Base-by-base conservation (phyloP, 768 basidiomycete species). In the Lyophyllum shimeji region DNA sequence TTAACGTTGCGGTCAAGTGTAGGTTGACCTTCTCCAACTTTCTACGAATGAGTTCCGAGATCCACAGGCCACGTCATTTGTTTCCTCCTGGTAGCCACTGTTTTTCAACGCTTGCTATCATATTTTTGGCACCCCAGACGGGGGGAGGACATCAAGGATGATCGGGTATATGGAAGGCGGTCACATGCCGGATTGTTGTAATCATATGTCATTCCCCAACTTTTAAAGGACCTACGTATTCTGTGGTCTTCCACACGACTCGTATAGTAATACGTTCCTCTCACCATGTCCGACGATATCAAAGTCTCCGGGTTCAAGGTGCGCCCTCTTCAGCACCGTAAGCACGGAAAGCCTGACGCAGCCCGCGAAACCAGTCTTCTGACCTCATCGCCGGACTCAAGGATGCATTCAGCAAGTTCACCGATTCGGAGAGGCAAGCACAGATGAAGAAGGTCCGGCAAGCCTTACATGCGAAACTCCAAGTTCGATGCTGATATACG, bases 261-360 rank as follows among this genome's bases (percentile, higher is more conserved):
- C 5, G n/a, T 20, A n/a, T 20, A 44, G 15, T 3, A 3, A 44
- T 55, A 15, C 11, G 18, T 18, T 18, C 53, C 61, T 55, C 44
- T 56, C 50, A 69, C 63, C 69, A 90, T 89, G 87, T 85, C 87
- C 31, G 76, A 29, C 9, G 29, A 76, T 64, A 75, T 91, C 74
- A 87, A 86, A 74, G 82, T 79, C 21, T 74, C 79, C 44, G 89
- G 87, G n/a, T 91, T 90, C 82, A 82, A 89, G 79, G 90, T 83
- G 52, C 37, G 63, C 58, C 33, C 34, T 18, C 17, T 17, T 23
- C 24, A n/a, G 25, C 8, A 15, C 13, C 12, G 12, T 15, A n/a
- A n/a, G n/a, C n/a, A n/a, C n/a, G n/a, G n/a, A n/a, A n/a, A n/a
- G n/a, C n/a, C n/a, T n/a, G n/a, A n/a, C n/a, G n/a, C n/a, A n/a